These are phyloP conservation scores for Funneliformis mosseae DNA, from an alignment of 192 early-diverging fungal genomes.

Conservation along the genomic window DNA sequence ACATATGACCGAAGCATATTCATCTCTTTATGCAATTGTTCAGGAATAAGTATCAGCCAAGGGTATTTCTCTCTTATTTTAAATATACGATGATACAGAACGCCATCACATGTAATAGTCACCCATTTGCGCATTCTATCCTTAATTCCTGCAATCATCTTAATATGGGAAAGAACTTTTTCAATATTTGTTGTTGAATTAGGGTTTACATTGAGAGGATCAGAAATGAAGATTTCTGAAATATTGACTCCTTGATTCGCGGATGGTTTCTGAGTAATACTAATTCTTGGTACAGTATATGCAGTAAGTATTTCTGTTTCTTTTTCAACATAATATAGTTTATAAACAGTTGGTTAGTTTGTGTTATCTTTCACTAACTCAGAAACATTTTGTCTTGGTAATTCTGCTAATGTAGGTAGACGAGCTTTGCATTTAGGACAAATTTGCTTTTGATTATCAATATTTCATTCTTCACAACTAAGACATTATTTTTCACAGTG, in stretches of 20 bases:
- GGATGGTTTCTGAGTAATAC: background rate
- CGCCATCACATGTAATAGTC: background rate
- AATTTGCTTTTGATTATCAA: conserved; percentile 29
- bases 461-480: background rate
- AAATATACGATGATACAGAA: background rate
- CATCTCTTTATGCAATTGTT: too few relatives aligned
- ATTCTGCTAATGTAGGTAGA: background rate
- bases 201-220: conserved; percentile 4
- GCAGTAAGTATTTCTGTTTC: background rate
- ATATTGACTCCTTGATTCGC: too few relatives aligned
- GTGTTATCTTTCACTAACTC: background rate
- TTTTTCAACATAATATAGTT: background rate
- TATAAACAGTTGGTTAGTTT: background rate
- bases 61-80: conserved; percentile 1
- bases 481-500: background rate
- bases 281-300: background rate
- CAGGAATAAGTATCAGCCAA: too few relatives aligned
- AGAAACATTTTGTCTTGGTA: background rate
- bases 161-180: background rate
- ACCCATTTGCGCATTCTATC: background rate
- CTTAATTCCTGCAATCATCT: background rate
- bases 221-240: background rate
- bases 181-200: too few relatives aligned
- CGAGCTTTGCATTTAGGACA: background rate
- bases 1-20: too few relatives aligned